Evolutionary conservation across 495 filamentous ascomycete species (phyloP).

Genomic region (Cairneyella variabilis): DNA sequence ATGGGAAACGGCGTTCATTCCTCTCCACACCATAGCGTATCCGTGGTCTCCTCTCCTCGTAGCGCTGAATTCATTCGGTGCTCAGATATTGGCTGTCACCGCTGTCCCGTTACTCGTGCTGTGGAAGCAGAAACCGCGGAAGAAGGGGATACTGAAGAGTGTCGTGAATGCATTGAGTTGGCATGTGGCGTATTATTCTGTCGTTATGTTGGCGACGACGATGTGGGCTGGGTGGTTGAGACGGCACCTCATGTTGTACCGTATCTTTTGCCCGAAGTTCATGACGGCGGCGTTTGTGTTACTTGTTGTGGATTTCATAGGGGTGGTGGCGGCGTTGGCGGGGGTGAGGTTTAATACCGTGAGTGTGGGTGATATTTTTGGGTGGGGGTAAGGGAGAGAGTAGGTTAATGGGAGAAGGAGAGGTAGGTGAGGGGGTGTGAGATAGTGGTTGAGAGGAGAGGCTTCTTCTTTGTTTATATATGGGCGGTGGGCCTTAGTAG

Average conservation of each 20-base stretch:
- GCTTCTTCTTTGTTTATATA: too few relatives aligned
- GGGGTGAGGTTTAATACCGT: slow-evolving; percentile 69
- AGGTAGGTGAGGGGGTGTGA: too few relatives aligned
- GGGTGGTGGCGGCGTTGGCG: slow-evolving; percentile 60
- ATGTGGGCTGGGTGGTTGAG: slow-evolving; percentile 75
- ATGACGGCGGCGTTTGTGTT: slow-evolving; percentile 76
- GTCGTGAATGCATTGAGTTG: slow-evolving; percentile 66
- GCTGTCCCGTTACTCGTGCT: slow-evolving; percentile 77
- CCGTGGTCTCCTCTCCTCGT: slow-evolving; percentile 85
- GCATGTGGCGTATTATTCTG: slow-evolving; percentile 75
- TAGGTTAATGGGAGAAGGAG: too few relatives aligned
- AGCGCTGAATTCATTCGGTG: slow-evolving; percentile 80
- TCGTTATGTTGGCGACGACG: slow-evolving; percentile 76
- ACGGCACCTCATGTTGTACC: slow-evolving; percentile 92
- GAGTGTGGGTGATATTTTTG: slow-evolving; percentile 86
- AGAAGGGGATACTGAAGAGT: slow-evolving; percentile 58
- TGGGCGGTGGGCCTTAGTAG: too few relatives aligned
- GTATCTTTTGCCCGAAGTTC: slow-evolving; percentile 89
- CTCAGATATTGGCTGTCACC: slow-evolving; percentile 76
- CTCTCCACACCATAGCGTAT: slow-evolving; percentile 76
- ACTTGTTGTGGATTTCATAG: slow-evolving; percentile 71
- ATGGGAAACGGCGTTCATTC: slow-evolving; percentile 96
- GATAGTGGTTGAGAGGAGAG: too few relatives aligned
- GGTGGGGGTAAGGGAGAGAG: slow-evolving; percentile 62
- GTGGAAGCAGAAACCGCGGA: slow-evolving; percentile 71